phyloP scores from a whole-genome alignment of 2,329 filamentous ascomycete species.

The Aspergillus sp. region DNA sequence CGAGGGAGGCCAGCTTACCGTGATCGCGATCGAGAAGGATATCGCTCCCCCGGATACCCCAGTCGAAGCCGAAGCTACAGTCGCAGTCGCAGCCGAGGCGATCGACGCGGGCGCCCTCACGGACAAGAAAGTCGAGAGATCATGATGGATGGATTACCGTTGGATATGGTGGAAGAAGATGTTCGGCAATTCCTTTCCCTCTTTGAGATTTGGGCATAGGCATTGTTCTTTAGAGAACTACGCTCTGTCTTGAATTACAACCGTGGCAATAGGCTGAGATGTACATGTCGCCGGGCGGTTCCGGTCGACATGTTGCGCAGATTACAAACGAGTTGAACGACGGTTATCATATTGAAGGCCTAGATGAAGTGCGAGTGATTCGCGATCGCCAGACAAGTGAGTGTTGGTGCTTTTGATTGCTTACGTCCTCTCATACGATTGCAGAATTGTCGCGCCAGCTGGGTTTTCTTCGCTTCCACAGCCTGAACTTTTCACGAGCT shows the following conservation, averaged over 20 bases:
- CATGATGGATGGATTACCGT: slow-evolving; percentile 51
- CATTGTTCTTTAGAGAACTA: slow-evolving; percentile 9
- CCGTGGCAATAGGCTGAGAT: slow-evolving; percentile 41
- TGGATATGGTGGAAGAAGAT: slow-evolving; percentile 52
- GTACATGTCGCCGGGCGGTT: slow-evolving; percentile 33
- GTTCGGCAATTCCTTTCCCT: slow-evolving; percentile 44
- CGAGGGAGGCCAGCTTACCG: slow-evolving; percentile 39
- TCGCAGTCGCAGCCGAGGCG: slow-evolving; percentile 37
- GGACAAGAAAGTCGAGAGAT: slow-evolving; percentile 49
- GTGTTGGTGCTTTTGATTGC: slow-evolving; percentile 10
- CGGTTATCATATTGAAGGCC: slow-evolving; percentile 50
- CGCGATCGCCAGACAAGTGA: slow-evolving; percentile 59
- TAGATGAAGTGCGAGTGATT: slow-evolving; percentile 59
- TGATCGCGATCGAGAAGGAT: slow-evolving; percentile 49
- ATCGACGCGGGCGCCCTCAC: slow-evolving; percentile 37
- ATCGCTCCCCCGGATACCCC: slow-evolving; percentile 41
- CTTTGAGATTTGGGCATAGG: slow-evolving; percentile 15
- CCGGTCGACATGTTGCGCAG: slow-evolving; percentile 46
- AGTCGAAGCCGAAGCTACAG: slow-evolving; percentile 38
- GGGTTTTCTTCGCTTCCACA: slow-evolving; percentile 57
- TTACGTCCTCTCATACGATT: slow-evolving; percentile 9
- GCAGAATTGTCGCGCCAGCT: slow-evolving; percentile 56
- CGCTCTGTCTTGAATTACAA: slow-evolving; percentile 16
- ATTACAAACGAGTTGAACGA: slow-evolving; percentile 56
- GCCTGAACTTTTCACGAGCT: slow-evolving; percentile 49